Evolutionary conservation across 2,329 filamentous ascomycete species (phyloP).

Genomic region (Verticillium klebahnii): DNA sequence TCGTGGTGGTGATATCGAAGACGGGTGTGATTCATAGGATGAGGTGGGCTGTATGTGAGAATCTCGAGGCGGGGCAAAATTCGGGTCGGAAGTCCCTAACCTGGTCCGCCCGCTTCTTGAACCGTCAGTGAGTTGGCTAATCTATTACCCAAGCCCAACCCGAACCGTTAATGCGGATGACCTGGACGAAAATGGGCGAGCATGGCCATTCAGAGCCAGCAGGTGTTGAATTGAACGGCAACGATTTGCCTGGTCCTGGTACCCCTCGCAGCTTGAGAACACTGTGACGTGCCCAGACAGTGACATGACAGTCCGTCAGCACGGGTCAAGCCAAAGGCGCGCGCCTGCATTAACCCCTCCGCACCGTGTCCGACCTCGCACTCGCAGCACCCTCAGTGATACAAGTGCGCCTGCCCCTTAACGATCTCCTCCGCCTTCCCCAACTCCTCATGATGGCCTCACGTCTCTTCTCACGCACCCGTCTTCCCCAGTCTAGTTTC

Average conservation of each 20-base stretch:
- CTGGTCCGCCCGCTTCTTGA: background rate
- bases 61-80: background rate
- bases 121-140: background rate
- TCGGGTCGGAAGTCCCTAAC: background rate
- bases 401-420: background rate
- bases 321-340: background rate
- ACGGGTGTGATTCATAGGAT: background rate
- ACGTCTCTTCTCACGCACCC: background rate
- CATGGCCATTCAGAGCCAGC: background rate
- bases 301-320: background rate
- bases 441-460: conserved; percentile 1
- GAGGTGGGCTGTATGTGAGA: background rate
- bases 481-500: background rate
- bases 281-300: background rate
- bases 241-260: too few relatives aligned
- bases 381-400: background rate
- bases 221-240: too few relatives aligned
- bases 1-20: background rate
- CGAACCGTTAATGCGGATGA: background rate
- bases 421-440: background rate
- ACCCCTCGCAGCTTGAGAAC: too few relatives aligned
- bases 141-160: background rate
- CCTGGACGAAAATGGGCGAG: background rate
- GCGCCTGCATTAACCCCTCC: background rate
- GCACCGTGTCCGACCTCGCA: background rate